Evolutionary conservation across 768 basidiomycete species (phyloP), one percentile per base, ranked within the genome.

Genomic region (Suillus clintonianus): DNA sequence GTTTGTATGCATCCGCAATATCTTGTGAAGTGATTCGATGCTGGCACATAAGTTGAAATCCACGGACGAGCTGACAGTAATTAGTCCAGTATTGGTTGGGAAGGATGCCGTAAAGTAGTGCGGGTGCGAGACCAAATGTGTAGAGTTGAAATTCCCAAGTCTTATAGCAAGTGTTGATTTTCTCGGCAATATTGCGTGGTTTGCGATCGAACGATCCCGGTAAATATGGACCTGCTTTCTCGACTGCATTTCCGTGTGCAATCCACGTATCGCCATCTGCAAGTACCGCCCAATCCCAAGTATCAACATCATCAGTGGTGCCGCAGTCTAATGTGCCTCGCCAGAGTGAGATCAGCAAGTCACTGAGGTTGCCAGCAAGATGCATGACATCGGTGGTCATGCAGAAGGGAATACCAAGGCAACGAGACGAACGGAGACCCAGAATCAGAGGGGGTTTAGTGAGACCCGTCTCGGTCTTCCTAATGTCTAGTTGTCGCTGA

Each of bases 361-460:
- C 70, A 0, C 64, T 43, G 0, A 74, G 8, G 50, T 77, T 78
- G 5, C 51, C 45, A 4, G 70, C 19, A 0, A 79, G 68, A 66
- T 83, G 81, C 82, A 83, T 83, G 1, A 73, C 17, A 64, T 84
- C 81, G 13, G 72, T 67, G 2, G 71, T 51, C 64, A 81, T 82
- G 39, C 70, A 70, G 0, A 43, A 39, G 2, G 82, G 80, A 11
- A 79, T 62, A 0, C 67, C 67, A 13, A 81, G 68, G 0, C 53
- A 68, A 7, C 53, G 57, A 1, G 62, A 43, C 1, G 39, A 27
- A 1, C 57, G 53, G 32, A 83, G 64, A 5, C 77, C 79, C 24
- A 64, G 67, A 47, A 83, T 71, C 13, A 83, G 70, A 9, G 66
- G 76, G 0, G 77, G 77, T 42, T 77, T n/a, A n/a, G n/a, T n/a